Base-by-base conservation (phyloP, 495 filamentous ascomycete genomes). In the Elasticomyces elasticus region DNA sequence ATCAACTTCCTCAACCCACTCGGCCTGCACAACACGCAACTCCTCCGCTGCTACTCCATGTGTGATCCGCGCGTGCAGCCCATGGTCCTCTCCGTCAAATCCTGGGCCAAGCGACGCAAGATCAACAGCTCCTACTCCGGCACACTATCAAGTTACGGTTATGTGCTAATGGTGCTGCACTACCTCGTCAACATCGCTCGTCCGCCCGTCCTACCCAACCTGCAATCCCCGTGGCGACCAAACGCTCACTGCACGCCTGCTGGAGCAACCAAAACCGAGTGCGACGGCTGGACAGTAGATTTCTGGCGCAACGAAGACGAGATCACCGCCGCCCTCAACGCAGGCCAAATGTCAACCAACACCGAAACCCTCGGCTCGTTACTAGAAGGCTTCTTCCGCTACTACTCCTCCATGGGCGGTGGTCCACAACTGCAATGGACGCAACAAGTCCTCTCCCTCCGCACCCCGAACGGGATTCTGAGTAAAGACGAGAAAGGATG, bases 111-210 rank as follows among this genome's bases (percentile, higher is more conserved):
- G 66, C 73, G 74, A 28, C 79, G 87, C 40, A 80, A 77, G 52
- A 91, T 94, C 68, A 92, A 92, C 67, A 78, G 75, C 49, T 78
- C 84, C n/a, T 92, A 88, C 63, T 78, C 79, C 37, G 87, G 87
- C 47, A 90, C 86, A 0, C 73, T 94, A 30, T 86, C 83, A 61
- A 87, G 83, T 50, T 94, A 94, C 64, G 87, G 87, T 43, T 94
- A 89, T 67, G 85, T 88, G n/a, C 72, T 94, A 6, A 90, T 94
- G 85, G 82, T 87, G n/a, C 70, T 94, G n/a, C 87, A 94, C 64
- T 92, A 89, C 59, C 80, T 94, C 27, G 74, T 87, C 56, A 91
- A 94, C 60, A 63, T 92, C 49, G 84, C 78, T 13, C 68, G 77
- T 30, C 87, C 88, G 3, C 84, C 86, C 33, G 81, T 94, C n/a